Evolutionary conservation across 345 rosid genomes (phyloP).

Genomic region (Clausena lansium): DNA sequence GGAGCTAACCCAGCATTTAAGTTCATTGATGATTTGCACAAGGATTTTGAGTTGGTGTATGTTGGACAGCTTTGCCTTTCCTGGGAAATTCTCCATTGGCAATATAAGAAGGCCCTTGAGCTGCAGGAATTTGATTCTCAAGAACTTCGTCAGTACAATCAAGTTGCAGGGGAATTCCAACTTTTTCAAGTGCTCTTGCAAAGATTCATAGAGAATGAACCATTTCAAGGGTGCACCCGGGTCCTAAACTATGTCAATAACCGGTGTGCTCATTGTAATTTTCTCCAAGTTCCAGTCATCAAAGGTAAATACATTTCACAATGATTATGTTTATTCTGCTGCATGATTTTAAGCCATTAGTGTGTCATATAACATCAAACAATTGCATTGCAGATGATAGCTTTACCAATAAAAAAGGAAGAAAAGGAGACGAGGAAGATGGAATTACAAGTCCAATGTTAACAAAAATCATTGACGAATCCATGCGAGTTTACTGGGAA

Average conservation of each 20-base stretch:
- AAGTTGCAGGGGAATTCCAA: conserved; percentile 75
- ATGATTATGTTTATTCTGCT: neutral
- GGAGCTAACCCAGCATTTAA: conserved; percentile 35
- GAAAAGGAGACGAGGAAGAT: conserved; percentile 39
- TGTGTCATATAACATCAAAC: neutral
- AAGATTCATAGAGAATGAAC: conserved; percentile 77
- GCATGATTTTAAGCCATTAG: neutral
- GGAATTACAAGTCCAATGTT: conserved; percentile 39
- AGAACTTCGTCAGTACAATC: conserved; percentile 46
- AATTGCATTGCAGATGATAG: conserved; percentile 45
- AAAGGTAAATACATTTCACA: conserved; percentile 45
- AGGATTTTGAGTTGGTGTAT: conserved; percentile 72
- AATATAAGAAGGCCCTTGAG: conserved; percentile 50
- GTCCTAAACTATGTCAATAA: conserved; percentile 60
- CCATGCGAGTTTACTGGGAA: conserved; percentile 57
- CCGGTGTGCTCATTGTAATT: conserved; percentile 45
- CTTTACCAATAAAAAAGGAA: conserved; percentile 40
- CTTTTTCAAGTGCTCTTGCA: conserved; percentile 77
- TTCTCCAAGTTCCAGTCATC: conserved; percentile 74
- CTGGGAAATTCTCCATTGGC: conserved; percentile 92
- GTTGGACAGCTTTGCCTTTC: conserved; percentile 82
- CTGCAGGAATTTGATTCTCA: conserved; percentile 38
- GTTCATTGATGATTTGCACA: conserved; percentile 40
- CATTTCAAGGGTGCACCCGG: conserved; percentile 60
- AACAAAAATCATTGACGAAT: conserved; percentile 41